Percentiles rank a stretch among this genome's conserved stretches.
These are phyloP conservation scores for Draba incana DNA, from an alignment of 345 rosid species.

Conservation along the genomic window DNA sequence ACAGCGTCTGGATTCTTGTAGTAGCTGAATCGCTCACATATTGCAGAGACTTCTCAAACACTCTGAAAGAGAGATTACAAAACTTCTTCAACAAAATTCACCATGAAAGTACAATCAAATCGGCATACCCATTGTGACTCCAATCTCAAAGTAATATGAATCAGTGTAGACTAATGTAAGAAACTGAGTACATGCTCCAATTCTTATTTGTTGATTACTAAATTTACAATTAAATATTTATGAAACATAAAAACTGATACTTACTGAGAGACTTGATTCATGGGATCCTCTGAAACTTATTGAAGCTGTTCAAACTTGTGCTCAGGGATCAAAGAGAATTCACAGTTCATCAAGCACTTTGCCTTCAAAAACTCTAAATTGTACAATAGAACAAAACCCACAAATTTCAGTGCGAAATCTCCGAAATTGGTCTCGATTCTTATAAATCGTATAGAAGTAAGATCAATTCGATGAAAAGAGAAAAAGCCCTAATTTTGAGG, in stretches of 20 bases:
- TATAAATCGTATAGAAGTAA: not conserved
- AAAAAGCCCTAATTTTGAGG: conserved; percentile 19
- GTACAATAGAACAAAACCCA: not conserved
- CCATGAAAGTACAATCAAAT: not conserved
- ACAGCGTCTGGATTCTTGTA: conserved; percentile 99
- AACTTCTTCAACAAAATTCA: conserved; percentile 5
- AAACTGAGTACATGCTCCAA: too few relatives aligned
- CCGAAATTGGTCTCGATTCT: not conserved
- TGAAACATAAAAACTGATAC: conserved; percentile 29
- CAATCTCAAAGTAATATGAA: not conserved
- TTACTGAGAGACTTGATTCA: conserved; percentile 96
- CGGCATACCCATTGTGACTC: not conserved
- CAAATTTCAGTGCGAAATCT: not conserved
- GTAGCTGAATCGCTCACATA: conserved; percentile 96
- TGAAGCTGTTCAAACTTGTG: conserved; percentile 94
- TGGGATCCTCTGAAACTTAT: conserved; percentile 87
- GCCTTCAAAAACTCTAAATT: conserved; percentile 87
- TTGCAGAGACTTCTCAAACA: conserved; percentile 97
- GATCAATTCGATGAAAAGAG: not conserved
- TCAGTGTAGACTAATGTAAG: too few relatives aligned
- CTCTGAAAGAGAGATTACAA: conserved; percentile 52
- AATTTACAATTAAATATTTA: not conserved
- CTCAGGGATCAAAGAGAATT: conserved; percentile 87
- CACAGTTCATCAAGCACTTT: conserved; percentile 97
- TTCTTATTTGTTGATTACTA: not conserved